Percentiles rank a stretch among this genome's conserved stretches.
Conservation (phyloP, 768 basidiomycete species). For the Amanita fuliginea region DNA sequence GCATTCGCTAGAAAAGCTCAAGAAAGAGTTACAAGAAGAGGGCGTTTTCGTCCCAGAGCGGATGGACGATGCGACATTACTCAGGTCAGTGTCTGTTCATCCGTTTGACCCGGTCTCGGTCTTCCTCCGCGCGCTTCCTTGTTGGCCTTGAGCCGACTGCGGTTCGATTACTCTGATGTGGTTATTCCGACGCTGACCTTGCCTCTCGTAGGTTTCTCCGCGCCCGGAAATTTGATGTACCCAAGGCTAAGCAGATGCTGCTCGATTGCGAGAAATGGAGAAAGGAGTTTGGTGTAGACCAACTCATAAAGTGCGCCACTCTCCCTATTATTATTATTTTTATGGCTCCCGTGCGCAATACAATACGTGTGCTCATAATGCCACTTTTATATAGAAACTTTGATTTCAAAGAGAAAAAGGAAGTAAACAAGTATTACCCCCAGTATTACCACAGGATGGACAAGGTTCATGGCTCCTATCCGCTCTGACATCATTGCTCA, state of each 20-base stretch:
- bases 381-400: constrained; percentile 50
- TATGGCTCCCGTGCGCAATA: no score
- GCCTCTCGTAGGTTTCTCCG: constrained; percentile 66
- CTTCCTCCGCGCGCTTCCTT: background rate
- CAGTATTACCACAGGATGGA: constrained; percentile 96
- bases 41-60: constrained; percentile 48
- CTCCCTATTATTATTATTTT: no score
- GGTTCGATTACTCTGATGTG: no score
- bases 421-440: constrained; percentile 89
- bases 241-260: constrained; percentile 78
- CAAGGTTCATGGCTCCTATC: constrained; percentile 38
- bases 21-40: constrained; percentile 49
- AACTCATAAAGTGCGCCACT: constrained; percentile 47
- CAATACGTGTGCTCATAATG: constrained; percentile 1
- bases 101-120: background rate
- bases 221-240: constrained; percentile 86
- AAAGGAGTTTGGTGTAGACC: constrained; percentile 72
- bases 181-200: background rate
- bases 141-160: no score
- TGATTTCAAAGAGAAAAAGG: constrained; percentile 70
- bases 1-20: constrained; percentile 57
- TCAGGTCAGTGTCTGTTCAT: constrained; percentile 30
- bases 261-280: constrained; percentile 80
- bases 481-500: background rate
- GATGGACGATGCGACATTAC: constrained; percentile 59